phyloP scores from a whole-genome alignment of 2,329 filamentous ascomycete genomes.

The Cladosporium oxysporum region DNA sequence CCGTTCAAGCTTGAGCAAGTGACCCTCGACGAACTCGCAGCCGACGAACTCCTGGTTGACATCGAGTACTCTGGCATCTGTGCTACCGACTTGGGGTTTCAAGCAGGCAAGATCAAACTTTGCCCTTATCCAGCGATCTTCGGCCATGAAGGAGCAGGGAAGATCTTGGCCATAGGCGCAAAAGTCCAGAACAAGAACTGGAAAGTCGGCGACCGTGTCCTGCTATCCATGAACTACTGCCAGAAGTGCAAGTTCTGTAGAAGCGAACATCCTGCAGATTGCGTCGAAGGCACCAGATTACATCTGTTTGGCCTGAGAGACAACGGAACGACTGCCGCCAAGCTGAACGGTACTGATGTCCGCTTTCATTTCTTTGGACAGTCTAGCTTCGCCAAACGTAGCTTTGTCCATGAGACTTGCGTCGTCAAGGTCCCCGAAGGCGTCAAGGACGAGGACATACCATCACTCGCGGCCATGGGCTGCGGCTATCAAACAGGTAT shows the following conservation, averaged over 20 bases:
- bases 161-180: not conserved
- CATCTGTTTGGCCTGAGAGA: not conserved
- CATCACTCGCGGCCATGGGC: conserved; percentile 24
- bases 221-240: not conserved
- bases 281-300: not conserved
- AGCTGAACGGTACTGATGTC: conserved; percentile 20
- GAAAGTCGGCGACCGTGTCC: not conserved
- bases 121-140: not conserved
- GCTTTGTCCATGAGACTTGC: conserved; percentile 25
- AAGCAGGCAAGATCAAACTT: not conserved
- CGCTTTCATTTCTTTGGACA: conserved; percentile 27
- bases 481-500: conserved; percentile 28
- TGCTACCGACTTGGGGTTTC: not conserved
- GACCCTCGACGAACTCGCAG: not conserved
- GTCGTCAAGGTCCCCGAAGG: conserved; percentile 23
- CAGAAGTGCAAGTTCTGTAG: not conserved
- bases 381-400: conserved; percentile 21
- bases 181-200: not conserved
- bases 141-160: not conserved
- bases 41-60: not conserved
- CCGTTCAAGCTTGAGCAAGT: not conserved
- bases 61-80: not conserved
- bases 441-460: conserved; percentile 20
- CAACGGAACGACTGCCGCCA: not conserved
- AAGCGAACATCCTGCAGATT: not conserved